A percentile compares a stretch with the other conserved stretches of the same genome.
These are phyloP conservation scores for Umbelopsis isabellina DNA, from an alignment of 192 early-diverging fungal genomes.

Conservation along the genomic window DNA sequence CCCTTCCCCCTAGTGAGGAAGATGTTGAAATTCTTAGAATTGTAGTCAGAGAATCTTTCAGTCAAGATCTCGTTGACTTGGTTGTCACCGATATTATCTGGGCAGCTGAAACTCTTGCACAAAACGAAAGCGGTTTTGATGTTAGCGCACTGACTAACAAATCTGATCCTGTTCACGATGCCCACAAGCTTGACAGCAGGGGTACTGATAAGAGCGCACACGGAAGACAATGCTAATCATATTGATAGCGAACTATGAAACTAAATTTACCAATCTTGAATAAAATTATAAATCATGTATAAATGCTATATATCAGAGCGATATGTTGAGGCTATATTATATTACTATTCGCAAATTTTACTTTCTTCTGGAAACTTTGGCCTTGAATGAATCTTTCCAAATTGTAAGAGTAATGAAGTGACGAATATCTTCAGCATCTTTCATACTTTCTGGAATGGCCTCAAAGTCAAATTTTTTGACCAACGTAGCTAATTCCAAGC, in stretches of 20 bases:
- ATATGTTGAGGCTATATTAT: neutral
- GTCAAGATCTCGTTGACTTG: conserved; percentile 53
- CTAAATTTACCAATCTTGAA: too few relatives aligned
- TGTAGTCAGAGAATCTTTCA: conserved; percentile 55
- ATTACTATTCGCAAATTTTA: neutral
- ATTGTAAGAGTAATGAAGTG: conserved; percentile 19
- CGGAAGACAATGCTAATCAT: neutral
- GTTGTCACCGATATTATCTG: conserved; percentile 53
- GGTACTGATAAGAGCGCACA: neutral
- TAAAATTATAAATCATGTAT: too few relatives aligned
- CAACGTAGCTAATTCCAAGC: conserved; percentile 43
- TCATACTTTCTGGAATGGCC: conserved; percentile 29
- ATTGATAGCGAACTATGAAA: neutral
- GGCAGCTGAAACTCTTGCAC: conserved; percentile 5
- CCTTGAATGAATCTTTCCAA: conserved; percentile 16
- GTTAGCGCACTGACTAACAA: conserved; percentile 17
- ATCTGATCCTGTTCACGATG: conserved; percentile 21
- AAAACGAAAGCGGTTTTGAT: conserved; percentile 28
- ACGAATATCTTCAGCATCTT: conserved; percentile 15
- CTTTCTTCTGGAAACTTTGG: conserved; percentile 15
- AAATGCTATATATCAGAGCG: too few relatives aligned
- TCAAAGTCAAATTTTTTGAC: conserved; percentile 48
- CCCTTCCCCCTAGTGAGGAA: conserved; percentile 51
- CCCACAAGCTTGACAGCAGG: conserved; percentile 18
- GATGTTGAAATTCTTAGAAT: conserved; percentile 53